Evolutionary conservation across 306 rosid genomes (phyloP), one percentile per base, ranked within the genome.

Genomic region (Calophaca sinica): DNA sequence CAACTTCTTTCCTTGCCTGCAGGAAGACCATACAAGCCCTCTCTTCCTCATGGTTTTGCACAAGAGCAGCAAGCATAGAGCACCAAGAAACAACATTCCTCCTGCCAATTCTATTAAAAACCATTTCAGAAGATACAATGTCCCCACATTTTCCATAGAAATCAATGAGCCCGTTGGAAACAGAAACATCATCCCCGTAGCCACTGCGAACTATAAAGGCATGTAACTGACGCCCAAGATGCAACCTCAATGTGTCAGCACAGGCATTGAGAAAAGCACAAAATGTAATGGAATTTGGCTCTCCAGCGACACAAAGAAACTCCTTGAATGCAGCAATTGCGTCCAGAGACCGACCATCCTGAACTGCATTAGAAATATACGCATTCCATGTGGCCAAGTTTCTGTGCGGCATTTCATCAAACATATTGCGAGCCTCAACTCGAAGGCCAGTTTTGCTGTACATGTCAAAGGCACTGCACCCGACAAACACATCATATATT

Each of bases 191-290:
- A n/a, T 52, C 84, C 58, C 70, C 81, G 72, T 63, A 72, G 41
- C 97, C 88, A 68, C 76, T 64, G 11, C 85, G 84, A 74, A 87
- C 69, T 11, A 86, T 74, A 83, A 84, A 87, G 35, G 89, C 89
- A 45, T 93, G 98, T 44, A 91, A 36, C 50, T 93, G 97, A 46
- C 78, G 61, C 59, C 96, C 97, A 8, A 85, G 87, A 79, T 66
- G 82, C 85, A 84, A 57, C 44, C 79, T 79, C 20, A 35, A 66
- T 5, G 51, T 80, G 58, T 87, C 89, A 15, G 92, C 89, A 70
- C 94, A 93, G 0, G 97, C 98, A 78, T 93, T 93, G 45, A 93
- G 86, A 83, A 93, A 91, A 0, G 86, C 92, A 76, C 97, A 89
- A 41, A 88, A 88, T 0, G 92, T 91, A 36, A 91, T 93, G 0